Evolutionary conservation across 2,329 filamentous ascomycete genomes (phyloP).

Genomic region (Diaporthe ampelina): DNA sequence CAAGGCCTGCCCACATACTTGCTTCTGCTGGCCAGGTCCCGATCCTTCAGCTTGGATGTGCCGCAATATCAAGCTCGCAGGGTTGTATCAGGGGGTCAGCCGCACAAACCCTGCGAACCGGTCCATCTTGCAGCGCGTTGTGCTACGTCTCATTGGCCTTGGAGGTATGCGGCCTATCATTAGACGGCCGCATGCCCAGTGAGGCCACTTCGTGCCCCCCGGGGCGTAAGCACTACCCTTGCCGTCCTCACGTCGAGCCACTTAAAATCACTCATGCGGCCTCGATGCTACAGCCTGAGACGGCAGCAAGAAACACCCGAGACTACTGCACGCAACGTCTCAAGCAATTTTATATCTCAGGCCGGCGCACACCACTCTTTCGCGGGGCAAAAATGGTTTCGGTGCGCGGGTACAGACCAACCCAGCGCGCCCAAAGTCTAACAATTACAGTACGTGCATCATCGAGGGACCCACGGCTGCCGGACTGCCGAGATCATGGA

Average conservation of each 20-base stretch:
- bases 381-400: neutral
- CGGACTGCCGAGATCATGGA: neutral
- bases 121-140: neutral
- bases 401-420: neutral
- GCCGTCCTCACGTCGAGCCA: conserved; percentile 1
- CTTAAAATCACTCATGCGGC: neutral
- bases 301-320: neutral
- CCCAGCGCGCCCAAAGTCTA: too few species aligned
- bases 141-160: neutral
- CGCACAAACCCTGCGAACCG: neutral
- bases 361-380: neutral
- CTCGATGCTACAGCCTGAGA: neutral
- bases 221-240: conserved; percentile 2
- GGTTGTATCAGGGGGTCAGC: conserved; percentile 18
- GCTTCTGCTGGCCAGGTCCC: neutral
- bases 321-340: conserved; percentile 10
- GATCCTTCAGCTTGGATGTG: conserved; percentile 20
- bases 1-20: neutral
- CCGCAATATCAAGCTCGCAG: conserved; percentile 2
- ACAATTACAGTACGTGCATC: too few species aligned
- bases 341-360: neutral
- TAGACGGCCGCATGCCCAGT: neutral
- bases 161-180: conserved; percentile 8
- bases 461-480: neutral
- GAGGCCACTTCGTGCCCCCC: neutral